A percentile compares a stretch with the other conserved stretches of the same genome.
phyloP scores from a whole-genome alignment of 2,329 filamentous ascomycete species.

The Colletotrichum spaethianum region DNA sequence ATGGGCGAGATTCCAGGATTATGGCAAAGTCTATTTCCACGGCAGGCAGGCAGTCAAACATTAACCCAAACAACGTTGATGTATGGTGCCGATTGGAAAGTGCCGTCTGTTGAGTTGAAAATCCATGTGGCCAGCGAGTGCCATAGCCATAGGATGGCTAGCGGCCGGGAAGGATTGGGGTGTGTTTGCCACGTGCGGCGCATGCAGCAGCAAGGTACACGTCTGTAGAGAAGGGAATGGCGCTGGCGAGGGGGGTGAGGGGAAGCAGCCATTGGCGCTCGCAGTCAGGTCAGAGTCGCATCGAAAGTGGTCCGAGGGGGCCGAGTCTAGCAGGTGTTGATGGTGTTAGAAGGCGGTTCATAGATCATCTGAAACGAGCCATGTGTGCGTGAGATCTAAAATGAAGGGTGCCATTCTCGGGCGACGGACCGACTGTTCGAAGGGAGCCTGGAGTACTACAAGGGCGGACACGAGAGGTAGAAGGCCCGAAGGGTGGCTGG shows the following conservation, averaged over 20 bases:
- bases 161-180: slow-evolving; percentile 17
- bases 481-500: slow-evolving; percentile 21
- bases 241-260: slow-evolving; percentile 17
- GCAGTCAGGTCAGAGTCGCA: slow-evolving; percentile 16
- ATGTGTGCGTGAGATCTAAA: slow-evolving; percentile 10
- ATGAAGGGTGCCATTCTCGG: slow-evolving; percentile 16
- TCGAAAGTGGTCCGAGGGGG: slow-evolving; percentile 34
- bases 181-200: slow-evolving; percentile 35
- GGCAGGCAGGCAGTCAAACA: slow-evolving; percentile 23
- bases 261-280: slow-evolving; percentile 27
- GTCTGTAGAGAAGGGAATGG: neutral
- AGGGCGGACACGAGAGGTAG: neutral
- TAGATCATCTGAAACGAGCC: slow-evolving; percentile 25
- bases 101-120: slow-evolving; percentile 19
- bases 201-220: slow-evolving; percentile 29
- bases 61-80: neutral
- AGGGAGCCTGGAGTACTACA: neutral
- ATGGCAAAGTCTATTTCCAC: neutral
- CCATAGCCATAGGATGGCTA: slow-evolving; percentile 7
- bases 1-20: neutral
- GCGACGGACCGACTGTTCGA: slow-evolving; percentile 1
- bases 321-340: slow-evolving; percentile 11
- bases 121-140: slow-evolving; percentile 20
- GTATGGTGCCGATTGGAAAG: neutral
- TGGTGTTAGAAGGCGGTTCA: slow-evolving; percentile 11